phyloP scores from a whole-genome alignment of 2,329 filamentous ascomycete genomes.

The Diplodia scrobiculata region DNA sequence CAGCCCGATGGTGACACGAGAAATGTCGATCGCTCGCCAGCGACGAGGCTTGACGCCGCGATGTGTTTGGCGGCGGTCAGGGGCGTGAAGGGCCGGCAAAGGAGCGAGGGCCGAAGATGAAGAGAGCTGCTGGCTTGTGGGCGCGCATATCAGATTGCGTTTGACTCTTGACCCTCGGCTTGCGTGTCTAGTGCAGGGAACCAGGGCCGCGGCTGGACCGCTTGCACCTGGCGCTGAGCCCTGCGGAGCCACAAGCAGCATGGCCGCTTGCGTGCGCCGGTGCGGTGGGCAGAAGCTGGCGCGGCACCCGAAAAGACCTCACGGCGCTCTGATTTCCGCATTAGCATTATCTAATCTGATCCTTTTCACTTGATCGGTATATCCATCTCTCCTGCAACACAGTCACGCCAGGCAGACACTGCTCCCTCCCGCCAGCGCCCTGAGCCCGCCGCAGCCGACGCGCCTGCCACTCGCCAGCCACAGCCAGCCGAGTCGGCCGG shows the following conservation, averaged over 20 bases:
- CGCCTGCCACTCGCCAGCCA: neutral
- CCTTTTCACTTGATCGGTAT: conserved; percentile 18
- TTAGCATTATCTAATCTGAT: conserved; percentile 26
- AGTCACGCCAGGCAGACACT: neutral
- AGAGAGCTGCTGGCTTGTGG: neutral
- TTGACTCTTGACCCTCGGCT: neutral
- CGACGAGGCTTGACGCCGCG: neutral
- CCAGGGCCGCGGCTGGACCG: neutral
- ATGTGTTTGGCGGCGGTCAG: neutral
- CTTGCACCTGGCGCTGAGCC: conserved; percentile 10
- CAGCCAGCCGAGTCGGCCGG: too few species aligned
- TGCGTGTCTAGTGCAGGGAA: conserved; percentile 1
- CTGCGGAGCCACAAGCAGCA: neutral
- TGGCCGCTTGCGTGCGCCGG: neutral
- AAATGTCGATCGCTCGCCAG: conserved; percentile 9
- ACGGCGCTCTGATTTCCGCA: conserved; percentile 2
- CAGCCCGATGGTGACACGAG: conserved; percentile 6
- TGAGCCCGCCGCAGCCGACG: neutral
- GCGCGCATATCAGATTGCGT: conserved; percentile 9
- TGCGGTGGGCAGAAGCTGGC: conserved; percentile 5
- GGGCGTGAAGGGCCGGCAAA: neutral
- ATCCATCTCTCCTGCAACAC: conserved; percentile 18
- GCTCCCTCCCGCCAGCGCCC: neutral
- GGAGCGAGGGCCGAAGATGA: neutral
- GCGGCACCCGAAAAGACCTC: conserved; percentile 15